phyloP scores from a whole-genome alignment of 164 flowering plant species.

The Chimonanthus salicifolius region DNA sequence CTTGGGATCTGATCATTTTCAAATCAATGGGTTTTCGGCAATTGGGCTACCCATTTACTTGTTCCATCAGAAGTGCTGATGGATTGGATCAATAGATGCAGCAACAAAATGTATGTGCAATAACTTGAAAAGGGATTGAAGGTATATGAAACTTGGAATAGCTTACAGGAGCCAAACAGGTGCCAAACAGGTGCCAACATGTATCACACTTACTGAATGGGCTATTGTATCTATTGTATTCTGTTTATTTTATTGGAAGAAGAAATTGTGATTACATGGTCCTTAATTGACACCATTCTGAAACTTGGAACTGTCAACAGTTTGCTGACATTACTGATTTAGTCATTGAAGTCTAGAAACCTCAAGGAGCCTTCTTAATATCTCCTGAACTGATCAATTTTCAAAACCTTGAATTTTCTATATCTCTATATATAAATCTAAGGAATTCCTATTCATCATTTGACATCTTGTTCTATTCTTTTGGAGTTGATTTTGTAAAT shows the following conservation, averaged over 20 bases:
- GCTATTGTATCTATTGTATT: background rate
- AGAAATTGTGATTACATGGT: background rate
- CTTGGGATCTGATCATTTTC: conserved; percentile 57
- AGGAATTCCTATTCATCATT: too few species aligned
- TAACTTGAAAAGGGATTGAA: background rate
- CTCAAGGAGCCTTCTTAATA: too few species aligned
- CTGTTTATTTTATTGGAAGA: background rate
- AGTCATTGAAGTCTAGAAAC: background rate
- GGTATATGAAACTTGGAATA: background rate
- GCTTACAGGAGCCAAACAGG: background rate
- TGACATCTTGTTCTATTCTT: too few species aligned
- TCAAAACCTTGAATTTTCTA: too few species aligned
- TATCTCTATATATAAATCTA: too few species aligned
- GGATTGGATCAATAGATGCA: background rate
- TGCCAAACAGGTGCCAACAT: background rate
- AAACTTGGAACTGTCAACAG: background rate
- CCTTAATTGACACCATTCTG: background rate
- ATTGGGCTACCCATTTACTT: background rate
- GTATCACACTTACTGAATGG: background rate
- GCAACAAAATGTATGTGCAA: background rate
- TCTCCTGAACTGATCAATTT: too few species aligned
- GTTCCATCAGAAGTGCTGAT: background rate
- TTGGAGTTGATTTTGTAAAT: too few species aligned
- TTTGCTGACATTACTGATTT: background rate
- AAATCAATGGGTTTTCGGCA: background rate